Percentiles rank a stretch among this genome's conserved stretches.
Conservation (phyloP, 169 alveolate species). For the Neospora caninum region DNA sequence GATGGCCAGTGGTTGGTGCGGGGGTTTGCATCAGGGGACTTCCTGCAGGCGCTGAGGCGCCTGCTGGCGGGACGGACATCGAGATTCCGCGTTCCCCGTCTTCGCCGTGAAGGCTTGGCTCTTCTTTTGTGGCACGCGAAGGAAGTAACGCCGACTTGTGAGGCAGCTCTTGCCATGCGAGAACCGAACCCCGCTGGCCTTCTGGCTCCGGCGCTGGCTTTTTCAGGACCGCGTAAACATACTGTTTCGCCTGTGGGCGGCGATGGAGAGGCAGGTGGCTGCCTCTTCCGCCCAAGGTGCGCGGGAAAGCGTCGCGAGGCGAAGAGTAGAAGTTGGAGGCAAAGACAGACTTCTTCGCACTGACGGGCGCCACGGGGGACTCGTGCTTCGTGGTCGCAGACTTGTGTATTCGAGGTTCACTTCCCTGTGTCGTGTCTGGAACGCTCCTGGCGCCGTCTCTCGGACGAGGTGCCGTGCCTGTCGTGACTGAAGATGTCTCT, state of each 20-base stretch:
- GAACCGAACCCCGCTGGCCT: neutral
- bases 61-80: neutral
- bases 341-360: too few species aligned
- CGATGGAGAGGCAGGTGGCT: neutral
- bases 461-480: too few species aligned
- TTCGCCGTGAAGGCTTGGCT: neutral
- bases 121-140: too few species aligned
- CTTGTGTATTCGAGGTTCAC: too few species aligned
- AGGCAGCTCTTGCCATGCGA: neutral
- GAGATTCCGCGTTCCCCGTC: neutral
- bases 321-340: too few species aligned
- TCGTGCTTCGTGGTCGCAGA: too few species aligned
- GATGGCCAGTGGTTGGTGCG: neutral
- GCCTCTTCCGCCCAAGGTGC: neutral
- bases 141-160: neutral
- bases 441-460: too few species aligned
- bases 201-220: neutral
- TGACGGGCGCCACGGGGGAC: too few species aligned
- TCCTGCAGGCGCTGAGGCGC: neutral
- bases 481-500: too few species aligned
- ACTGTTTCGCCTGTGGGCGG: neutral
- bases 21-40: neutral
- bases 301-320: neutral
- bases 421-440: too few species aligned
- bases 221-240: too few species aligned